Percentiles rank a stretch among this genome's conserved stretches.
Conservation (phyloP, 345 rosid genomes). For the Camelina neglecta region DNA sequence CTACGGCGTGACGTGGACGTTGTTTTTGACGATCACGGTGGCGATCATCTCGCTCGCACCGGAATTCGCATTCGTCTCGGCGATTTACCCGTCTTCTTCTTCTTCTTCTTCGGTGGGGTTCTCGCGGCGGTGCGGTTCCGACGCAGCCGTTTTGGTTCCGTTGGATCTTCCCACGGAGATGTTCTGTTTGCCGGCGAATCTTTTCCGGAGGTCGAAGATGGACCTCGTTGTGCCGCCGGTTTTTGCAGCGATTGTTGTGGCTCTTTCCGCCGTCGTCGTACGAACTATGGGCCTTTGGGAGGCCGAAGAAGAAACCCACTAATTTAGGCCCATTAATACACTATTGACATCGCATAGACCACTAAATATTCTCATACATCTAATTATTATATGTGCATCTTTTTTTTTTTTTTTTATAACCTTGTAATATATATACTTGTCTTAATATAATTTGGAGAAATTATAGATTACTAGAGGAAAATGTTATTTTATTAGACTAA, state of each 20-base stretch:
- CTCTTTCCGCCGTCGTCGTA: slow-evolving; percentile 72
- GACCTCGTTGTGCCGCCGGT: slow-evolving; percentile 82
- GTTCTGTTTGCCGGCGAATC: slow-evolving; percentile 64
- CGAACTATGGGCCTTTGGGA: slow-evolving; percentile 73
- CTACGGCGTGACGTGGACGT: slow-evolving; percentile 79
- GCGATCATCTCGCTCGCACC: slow-evolving; percentile 83
- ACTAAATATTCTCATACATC: neutral
- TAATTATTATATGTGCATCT: neutral
- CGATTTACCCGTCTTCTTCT: slow-evolving; percentile 61
- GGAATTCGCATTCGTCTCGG: slow-evolving; percentile 71
- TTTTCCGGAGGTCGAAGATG: slow-evolving; percentile 60
- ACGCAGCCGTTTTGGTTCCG: slow-evolving; percentile 61
- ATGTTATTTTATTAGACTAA: neutral
- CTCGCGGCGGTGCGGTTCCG: slow-evolving; percentile 53
- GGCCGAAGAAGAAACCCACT: slow-evolving; percentile 53
- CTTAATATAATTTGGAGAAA: slow-evolving; percentile 4
- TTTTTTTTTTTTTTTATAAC: neutral
- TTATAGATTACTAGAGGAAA: neutral
- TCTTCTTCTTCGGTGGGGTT: slow-evolving; percentile 50
- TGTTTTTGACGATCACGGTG: slow-evolving; percentile 63
- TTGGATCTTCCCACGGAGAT: slow-evolving; percentile 66
- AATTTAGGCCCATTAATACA: slow-evolving; percentile 14
- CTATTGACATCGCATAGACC: neutral
- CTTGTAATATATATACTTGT: neutral
- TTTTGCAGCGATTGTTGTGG: slow-evolving; percentile 84